Percentiles rank a stretch among this genome's conserved stretches.
phyloP scores from a whole-genome alignment of 176 grass and related monocot genomes.

The Musa beccarii region DNA sequence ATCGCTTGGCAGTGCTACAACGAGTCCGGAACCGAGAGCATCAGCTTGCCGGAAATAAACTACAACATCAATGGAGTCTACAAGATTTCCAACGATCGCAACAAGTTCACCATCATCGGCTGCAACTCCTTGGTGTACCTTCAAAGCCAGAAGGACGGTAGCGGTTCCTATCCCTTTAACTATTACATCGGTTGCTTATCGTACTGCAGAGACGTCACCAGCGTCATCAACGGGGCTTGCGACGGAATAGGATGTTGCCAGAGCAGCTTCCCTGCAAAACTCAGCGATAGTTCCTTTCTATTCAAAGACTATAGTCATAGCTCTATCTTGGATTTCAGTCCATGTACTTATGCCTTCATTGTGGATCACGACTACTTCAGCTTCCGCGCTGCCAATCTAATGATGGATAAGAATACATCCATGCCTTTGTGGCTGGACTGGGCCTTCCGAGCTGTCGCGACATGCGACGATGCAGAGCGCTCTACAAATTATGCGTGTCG shows the following conservation, averaged over 20 bases:
- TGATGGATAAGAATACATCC: neutral
- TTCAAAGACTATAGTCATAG: constrained; percentile 10
- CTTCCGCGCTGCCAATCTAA: constrained; percentile 6
- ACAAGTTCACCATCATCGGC: constrained; percentile 24
- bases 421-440: constrained; percentile 24
- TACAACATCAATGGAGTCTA: neutral
- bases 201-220: neutral
- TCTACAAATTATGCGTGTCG: constrained; percentile 5
- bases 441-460: constrained; percentile 14
- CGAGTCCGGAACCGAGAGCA: neutral
- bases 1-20: constrained; percentile 27
- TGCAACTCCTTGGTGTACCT: constrained; percentile 16
- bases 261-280: constrained; percentile 8
- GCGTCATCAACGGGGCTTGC: constrained; percentile 20
- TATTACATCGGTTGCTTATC: constrained; percentile 6
- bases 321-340: constrained; percentile 14
- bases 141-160: neutral
- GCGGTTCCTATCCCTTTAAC: neutral
- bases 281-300: neutral
- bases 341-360: constrained; percentile 21
- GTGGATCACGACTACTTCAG: constrained; percentile 4
- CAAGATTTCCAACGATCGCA: constrained; percentile 16
- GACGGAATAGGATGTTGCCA: constrained; percentile 27
- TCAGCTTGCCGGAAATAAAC: neutral
- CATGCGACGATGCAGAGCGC: neutral